These are phyloP conservation scores for Cudoniella acicularis DNA, from an alignment of 495 filamentous ascomycete genomes.

Conservation along the genomic window DNA sequence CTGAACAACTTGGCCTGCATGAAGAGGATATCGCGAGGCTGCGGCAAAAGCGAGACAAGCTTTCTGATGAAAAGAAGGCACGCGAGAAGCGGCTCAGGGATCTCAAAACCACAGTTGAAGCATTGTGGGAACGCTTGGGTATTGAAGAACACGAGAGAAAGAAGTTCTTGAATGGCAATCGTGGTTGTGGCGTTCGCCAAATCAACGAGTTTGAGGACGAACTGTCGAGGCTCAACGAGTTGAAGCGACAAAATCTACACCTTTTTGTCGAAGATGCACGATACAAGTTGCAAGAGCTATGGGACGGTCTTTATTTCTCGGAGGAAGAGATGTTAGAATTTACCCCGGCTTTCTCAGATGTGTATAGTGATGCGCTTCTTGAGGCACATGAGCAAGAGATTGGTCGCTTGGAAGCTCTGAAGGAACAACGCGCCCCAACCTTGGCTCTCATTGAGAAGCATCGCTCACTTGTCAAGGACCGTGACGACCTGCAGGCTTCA, in stretches of 20 bases:
- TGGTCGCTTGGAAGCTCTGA: slow-evolving; percentile 70
- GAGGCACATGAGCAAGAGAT: slow-evolving; percentile 84
- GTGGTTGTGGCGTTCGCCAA: slow-evolving; percentile 75
- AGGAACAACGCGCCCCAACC: slow-evolving; percentile 82
- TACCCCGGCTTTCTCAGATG: slow-evolving; percentile 86
- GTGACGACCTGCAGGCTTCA: slow-evolving; percentile 78
- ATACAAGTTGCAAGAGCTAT: slow-evolving; percentile 84
- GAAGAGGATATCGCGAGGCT: slow-evolving; percentile 76
- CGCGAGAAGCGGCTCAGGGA: slow-evolving; percentile 82
- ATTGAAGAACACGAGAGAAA: slow-evolving; percentile 79
- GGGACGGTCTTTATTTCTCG: slow-evolving; percentile 89
- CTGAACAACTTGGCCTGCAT: slow-evolving; percentile 90
- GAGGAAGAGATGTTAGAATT: slow-evolving; percentile 99
- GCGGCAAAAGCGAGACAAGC: slow-evolving; percentile 68
- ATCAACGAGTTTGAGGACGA: slow-evolving; percentile 97
- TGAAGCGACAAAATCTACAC: slow-evolving; percentile 92
- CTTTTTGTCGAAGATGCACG: slow-evolving; percentile 93
- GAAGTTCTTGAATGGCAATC: slow-evolving; percentile 65
- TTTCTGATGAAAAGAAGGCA: slow-evolving; percentile 87
- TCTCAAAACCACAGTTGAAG: slow-evolving; percentile 67
- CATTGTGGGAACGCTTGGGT: slow-evolving; percentile 83
- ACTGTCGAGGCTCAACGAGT: slow-evolving; percentile 75
- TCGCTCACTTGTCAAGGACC: slow-evolving; percentile 77
- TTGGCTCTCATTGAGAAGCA: slow-evolving; percentile 81
- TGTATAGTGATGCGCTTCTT: slow-evolving; percentile 86